Conservation (phyloP, 495 filamentous ascomycete genomes). For the Aspergillus kassunensis region DNA sequence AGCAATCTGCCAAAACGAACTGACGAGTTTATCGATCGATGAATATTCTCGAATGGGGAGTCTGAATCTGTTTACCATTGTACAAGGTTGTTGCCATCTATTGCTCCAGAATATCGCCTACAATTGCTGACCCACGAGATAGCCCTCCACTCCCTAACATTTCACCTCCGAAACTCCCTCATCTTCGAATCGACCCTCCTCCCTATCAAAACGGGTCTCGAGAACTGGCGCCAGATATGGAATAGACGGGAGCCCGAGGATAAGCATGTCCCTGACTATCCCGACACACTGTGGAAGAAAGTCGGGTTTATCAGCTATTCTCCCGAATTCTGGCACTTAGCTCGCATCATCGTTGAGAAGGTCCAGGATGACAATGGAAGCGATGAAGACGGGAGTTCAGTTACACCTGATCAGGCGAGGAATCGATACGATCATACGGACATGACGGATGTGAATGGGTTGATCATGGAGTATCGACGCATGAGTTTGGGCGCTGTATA, state of each 20-base stretch:
- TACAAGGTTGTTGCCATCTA: constrained; percentile 18
- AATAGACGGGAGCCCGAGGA: constrained; percentile 23
- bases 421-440: constrained; percentile 25
- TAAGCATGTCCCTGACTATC: constrained; percentile 15
- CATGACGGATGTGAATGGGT: constrained; percentile 29
- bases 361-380: constrained; percentile 8
- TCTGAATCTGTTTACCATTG: constrained; percentile 24
- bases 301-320: constrained; percentile 25
- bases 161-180: constrained; percentile 27
- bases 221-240: constrained; percentile 29
- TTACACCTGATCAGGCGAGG: neutral
- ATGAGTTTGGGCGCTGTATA: constrained; percentile 20
- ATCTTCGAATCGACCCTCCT: constrained; percentile 26
- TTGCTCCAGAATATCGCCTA: neutral
- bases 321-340: constrained; percentile 30
- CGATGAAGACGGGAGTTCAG: constrained; percentile 2
- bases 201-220: constrained; percentile 24
- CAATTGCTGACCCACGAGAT: neutral
- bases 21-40: constrained; percentile 13
- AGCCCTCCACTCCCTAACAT: constrained; percentile 29
- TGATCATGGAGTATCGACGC: constrained; percentile 28
- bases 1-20: constrained; percentile 18
- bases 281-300: constrained; percentile 25
- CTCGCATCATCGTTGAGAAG: constrained; percentile 20
- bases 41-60: constrained; percentile 22